Base-by-base conservation (phyloP, 2,329 filamentous ascomycete species). In the Erysiphe pulchra region DNA sequence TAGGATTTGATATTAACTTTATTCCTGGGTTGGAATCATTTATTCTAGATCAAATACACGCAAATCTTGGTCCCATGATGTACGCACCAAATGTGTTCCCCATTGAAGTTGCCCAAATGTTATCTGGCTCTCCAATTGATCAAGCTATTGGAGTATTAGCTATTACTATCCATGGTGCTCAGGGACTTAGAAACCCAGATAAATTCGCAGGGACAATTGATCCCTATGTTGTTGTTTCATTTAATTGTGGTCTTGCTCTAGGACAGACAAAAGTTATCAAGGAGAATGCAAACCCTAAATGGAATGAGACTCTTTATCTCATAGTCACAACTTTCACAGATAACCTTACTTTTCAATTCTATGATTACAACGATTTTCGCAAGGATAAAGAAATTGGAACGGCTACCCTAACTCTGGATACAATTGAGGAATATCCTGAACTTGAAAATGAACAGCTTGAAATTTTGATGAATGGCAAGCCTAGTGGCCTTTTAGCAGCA, bases 1-100 rank as follows among this genome's bases (percentile, higher is more conserved):
- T 98, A 51, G 90, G 90, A 36, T 94, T 98, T 59, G 90, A 98
- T 57, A 95, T 98, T 69, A 95, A 94, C 65, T 94, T 98, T 62
- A 92, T 98, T 53, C 90, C 90, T 16, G 87, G 87, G 53, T 70
- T 98, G 20, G 86, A 95, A 61, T 72, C 62, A 47, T 98, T 98
- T 62, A 98, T 98, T 55, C 76, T 82, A 59, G 90, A 98, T 55
- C 84, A 92, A 64, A 92, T 98, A 45, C 92, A 98, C 61, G 81
- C 80, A 50, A 94, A 87, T 57, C 65, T 98, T 44, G 80, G 75
- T 1, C 92, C 90, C 0, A 95, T 98, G 80, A 93, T 98, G 84
- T 98, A 98, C 59, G 78, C 76, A 34, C 90, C 90, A 9, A 93
- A 98, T 54, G 85, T 95, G 44, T 98, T 98, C 68, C 90, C 90